Percentiles rank a stretch among this genome's conserved stretches.
phyloP scores from a whole-genome alignment of 345 rosid species.

The rapeseed (Brassica napus) region DNA sequence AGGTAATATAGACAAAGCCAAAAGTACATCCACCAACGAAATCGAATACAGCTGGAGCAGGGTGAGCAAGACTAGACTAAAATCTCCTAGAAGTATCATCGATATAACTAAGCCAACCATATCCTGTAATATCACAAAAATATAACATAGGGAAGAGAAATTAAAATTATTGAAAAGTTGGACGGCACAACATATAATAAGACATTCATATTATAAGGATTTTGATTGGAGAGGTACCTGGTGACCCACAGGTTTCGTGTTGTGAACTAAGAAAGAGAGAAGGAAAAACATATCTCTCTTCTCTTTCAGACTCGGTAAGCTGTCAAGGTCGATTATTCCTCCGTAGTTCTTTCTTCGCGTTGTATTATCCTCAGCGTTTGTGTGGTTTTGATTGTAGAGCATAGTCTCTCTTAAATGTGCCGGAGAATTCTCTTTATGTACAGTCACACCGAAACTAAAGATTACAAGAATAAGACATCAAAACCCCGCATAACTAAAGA shows the following conservation, averaged over 20 bases:
- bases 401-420: constrained; percentile 47
- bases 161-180: constrained; percentile 1
- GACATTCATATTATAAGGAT: constrained; percentile 8
- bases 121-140: constrained; percentile 61
- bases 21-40: constrained; percentile 77
- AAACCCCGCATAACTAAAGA: constrained; percentile 21
- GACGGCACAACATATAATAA: background rate
- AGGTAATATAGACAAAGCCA: constrained; percentile 86
- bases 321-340: constrained; percentile 69
- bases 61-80: constrained; percentile 97
- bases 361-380: constrained; percentile 48
- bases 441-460: constrained; percentile 43
- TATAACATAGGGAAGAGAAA: background rate
- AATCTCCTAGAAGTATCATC: constrained; percentile 94
- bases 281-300: constrained; percentile 81
- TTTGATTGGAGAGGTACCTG: constrained; percentile 55
- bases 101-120: constrained; percentile 99
- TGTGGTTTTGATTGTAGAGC: constrained; percentile 47
- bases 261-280: constrained; percentile 89
- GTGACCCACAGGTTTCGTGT: constrained; percentile 98
- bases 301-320: constrained; percentile 74
- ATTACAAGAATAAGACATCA: constrained; percentile 37
- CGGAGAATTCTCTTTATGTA: constrained; percentile 43
- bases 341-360: constrained; percentile 60
- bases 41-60: constrained; percentile 95